Conservation (phyloP, 768 basidiomycete species). For the Pholiota conissans region DNA sequence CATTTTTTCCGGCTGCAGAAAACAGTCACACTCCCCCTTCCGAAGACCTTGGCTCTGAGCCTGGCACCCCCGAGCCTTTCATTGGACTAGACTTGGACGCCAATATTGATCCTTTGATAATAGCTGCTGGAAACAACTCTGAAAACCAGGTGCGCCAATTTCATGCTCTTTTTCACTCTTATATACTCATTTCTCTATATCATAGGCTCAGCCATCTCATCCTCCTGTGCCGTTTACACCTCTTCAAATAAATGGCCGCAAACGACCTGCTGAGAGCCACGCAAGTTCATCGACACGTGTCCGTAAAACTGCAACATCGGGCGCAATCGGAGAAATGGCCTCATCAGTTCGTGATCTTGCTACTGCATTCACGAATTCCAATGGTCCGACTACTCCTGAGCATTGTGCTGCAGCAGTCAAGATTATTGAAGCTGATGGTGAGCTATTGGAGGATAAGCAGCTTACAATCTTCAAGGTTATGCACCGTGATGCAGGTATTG, state of each 20-base stretch:
- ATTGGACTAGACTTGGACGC: not conserved
- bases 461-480: constrained; percentile 14
- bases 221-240: no score
- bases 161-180: not conserved
- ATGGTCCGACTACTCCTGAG: constrained; percentile 7
- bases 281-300: not conserved
- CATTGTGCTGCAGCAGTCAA: constrained; percentile 13
- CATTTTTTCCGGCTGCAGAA: constrained; percentile 11
- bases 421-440: constrained; percentile 17
- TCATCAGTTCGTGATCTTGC: constrained; percentile 19
- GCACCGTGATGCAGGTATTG: constrained; percentile 14
- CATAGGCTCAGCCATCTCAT: no score
- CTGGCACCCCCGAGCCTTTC: no score
- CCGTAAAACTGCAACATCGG: not conserved
- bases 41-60: constrained; percentile 8
- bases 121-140: no score
- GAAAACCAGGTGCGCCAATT: not conserved
- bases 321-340: constrained; percentile 13
- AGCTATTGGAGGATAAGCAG: constrained; percentile 20
- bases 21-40: no score
- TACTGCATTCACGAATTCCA: constrained; percentile 10
- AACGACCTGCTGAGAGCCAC: constrained; percentile 4
- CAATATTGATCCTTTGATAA: not conserved
- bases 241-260: no score
- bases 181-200: no score